Evolutionary conservation across 106 monocot genomes (phyloP).

Genomic region (Alisma plantagoaquatica): DNA sequence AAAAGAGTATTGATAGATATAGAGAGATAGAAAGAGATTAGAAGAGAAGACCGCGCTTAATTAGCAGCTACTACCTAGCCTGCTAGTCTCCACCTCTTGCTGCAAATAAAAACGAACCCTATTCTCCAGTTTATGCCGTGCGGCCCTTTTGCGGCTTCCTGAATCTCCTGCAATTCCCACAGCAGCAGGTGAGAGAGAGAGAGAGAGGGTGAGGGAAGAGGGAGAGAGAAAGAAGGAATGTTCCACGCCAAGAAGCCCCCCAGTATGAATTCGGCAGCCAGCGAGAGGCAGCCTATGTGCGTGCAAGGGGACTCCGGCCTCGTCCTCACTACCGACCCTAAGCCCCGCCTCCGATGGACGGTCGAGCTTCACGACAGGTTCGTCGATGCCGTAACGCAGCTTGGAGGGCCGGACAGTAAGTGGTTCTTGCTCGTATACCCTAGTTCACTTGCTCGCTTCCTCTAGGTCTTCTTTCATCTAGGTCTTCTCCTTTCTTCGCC

Average conservation of each 20-base stretch:
- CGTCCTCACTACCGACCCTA: constrained; percentile 96
- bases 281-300: constrained; percentile 59
- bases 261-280: too few relatives aligned
- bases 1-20: constrained; percentile 3
- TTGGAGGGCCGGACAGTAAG: constrained; percentile 91
- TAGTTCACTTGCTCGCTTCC: not conserved
- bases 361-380: constrained; percentile 97
- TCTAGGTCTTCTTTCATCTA: constrained; percentile 1
- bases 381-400: constrained; percentile 93
- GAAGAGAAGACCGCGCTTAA: constrained; percentile 7
- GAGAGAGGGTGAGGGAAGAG: too few relatives aligned
- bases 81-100: too few relatives aligned
- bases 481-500: not conserved
- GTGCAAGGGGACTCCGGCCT: constrained; percentile 94
- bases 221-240: too few relatives aligned
- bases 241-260: constrained; percentile 46
- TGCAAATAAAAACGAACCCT: constrained; percentile 30
- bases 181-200: constrained; percentile 21
- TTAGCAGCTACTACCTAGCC: too few relatives aligned
- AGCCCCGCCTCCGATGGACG: constrained; percentile 97
- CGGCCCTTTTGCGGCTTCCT: constrained; percentile 60
- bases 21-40: constrained; percentile 2
- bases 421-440: not conserved
- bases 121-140: constrained; percentile 39
- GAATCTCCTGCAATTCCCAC: constrained; percentile 54